Percentiles rank a stretch among this genome's conserved stretches.
Conservation (phyloP, 805 yeast species). For the Kluyveromyces lactis region DNA sequence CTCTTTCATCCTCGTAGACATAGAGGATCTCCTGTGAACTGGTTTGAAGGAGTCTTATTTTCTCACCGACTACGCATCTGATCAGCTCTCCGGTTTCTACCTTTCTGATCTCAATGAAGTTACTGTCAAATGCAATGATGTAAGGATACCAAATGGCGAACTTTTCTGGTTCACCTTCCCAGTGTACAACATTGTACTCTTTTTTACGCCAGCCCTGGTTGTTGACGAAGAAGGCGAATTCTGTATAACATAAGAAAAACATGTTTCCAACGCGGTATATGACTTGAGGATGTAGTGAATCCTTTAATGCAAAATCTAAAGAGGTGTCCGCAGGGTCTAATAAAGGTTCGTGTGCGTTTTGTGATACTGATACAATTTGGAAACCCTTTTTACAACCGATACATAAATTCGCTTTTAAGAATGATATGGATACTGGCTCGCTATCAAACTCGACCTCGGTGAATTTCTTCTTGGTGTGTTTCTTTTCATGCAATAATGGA, state of each 20-base stretch:
- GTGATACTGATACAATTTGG: constrained; percentile 83
- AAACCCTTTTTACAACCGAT: constrained; percentile 96
- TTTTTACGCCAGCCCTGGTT: constrained; percentile 94
- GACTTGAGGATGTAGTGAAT: constrained; percentile 82
- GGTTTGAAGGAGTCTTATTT: constrained; percentile 79
- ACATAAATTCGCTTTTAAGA: constrained; percentile 79
- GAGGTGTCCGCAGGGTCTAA: constrained; percentile 98
- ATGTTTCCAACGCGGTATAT: constrained; percentile 85
- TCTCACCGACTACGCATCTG: constrained; percentile 86
- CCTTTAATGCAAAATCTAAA: constrained; percentile 67
- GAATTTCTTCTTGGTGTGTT: constrained; percentile 57
- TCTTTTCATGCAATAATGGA: constrained; percentile 50
- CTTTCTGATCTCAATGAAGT: constrained; percentile 85
- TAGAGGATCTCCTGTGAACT: constrained; percentile 90
- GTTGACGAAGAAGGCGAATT: constrained; percentile 90
- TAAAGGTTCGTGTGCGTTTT: constrained; percentile 77
- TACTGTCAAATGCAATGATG: constrained; percentile 79
- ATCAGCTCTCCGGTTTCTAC: constrained; percentile 81
- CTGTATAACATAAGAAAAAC: constrained; percentile 82
- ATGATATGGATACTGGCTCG: constrained; percentile 88
- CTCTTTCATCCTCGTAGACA: constrained; percentile 84
- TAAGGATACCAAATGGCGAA: constrained; percentile 94
- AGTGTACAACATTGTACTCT: constrained; percentile 86
- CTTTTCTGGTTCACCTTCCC: constrained; percentile 95
- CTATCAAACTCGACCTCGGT: constrained; percentile 75